phyloP scores from a whole-genome alignment of 805 yeast genomes.

The Spathaspora gorwiae region DNA sequence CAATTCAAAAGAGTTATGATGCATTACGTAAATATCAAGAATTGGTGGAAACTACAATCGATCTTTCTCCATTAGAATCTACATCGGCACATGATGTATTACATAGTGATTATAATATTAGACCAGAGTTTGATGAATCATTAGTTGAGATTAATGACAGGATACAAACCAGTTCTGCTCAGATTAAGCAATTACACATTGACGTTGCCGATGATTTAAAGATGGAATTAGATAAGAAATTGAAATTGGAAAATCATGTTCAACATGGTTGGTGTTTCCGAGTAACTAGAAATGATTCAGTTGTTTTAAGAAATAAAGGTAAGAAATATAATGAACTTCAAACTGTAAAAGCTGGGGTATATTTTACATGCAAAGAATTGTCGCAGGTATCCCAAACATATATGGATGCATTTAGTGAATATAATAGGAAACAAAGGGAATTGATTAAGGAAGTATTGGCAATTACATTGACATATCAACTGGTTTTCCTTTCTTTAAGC shows the following conservation, averaged over 20 bases:
- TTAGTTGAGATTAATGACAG: constrained; percentile 56
- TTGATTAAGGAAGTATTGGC: constrained; percentile 79
- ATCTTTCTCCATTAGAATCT: constrained; percentile 72
- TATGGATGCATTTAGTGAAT: constrained; percentile 56
- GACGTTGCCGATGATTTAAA: constrained; percentile 68
- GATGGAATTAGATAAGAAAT: constrained; percentile 81
- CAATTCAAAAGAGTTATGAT: constrained; percentile 44
- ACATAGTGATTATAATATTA: constrained; percentile 73
- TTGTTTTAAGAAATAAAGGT: constrained; percentile 57
- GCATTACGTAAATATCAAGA: constrained; percentile 70
- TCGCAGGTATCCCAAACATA: constrained; percentile 57
- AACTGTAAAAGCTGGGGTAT: constrained; percentile 94
- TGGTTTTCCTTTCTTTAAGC: constrained; percentile 68
- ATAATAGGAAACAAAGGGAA: constrained; percentile 68
- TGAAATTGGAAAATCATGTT: constrained; percentile 83
- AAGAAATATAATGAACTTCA: constrained; percentile 71
- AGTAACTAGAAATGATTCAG: constrained; percentile 84
- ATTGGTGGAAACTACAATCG: constrained; percentile 88
- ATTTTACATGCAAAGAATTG: constrained; percentile 71
- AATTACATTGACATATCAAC: constrained; percentile 76
- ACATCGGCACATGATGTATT: constrained; percentile 25
- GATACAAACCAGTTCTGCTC: constrained; percentile 49
- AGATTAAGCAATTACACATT: constrained; percentile 57
- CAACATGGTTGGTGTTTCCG: constrained; percentile 94
- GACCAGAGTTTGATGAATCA: constrained; percentile 84